These are phyloP conservation scores for Peronospora tabacina DNA, from an alignment of 352 stramenopile species.

Conservation along the genomic window DNA sequence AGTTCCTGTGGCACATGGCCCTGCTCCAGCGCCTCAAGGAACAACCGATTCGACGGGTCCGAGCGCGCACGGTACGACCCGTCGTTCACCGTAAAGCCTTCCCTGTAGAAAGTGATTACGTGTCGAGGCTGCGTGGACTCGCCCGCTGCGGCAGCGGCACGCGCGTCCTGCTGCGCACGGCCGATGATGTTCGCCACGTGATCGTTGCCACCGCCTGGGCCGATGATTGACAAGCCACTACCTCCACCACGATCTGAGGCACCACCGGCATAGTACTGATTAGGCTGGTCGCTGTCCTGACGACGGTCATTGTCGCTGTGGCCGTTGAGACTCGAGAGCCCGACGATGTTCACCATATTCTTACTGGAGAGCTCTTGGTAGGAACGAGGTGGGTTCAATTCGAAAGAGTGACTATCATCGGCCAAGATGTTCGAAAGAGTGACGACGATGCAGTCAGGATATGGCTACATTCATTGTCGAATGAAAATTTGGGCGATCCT, in stretches of 20 bases:
- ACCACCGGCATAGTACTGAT: constrained; percentile 71
- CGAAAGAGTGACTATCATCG: constrained; percentile 8
- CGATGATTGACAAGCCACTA: constrained; percentile 69
- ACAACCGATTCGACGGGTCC: constrained; percentile 64
- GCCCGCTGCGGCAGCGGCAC: constrained; percentile 19
- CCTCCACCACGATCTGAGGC: constrained; percentile 59
- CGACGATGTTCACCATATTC: constrained; percentile 75
- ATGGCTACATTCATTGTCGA: constrained; percentile 18
- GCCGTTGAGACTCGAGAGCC: constrained; percentile 63
- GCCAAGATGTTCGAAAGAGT: constrained; percentile 6
- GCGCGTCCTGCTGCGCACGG: constrained; percentile 63
- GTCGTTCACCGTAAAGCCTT: constrained; percentile 81
- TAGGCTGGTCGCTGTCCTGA: constrained; percentile 29
- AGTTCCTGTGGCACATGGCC: constrained; percentile 69
- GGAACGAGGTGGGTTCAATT: background rate
- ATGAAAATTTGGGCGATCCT: background rate
- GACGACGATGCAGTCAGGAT: background rate
- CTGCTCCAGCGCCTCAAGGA: constrained; percentile 75
- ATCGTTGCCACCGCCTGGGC: constrained; percentile 41
- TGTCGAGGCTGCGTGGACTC: constrained; percentile 33
- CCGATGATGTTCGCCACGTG: constrained; percentile 78
- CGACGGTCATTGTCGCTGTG: constrained; percentile 29
- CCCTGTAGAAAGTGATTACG: constrained; percentile 80
- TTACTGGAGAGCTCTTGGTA: background rate
- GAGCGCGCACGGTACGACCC: constrained; percentile 62